phyloP scores from a whole-genome alignment of 2,329 filamentous ascomycete species.

The Aspergillus luchuensis region DNA sequence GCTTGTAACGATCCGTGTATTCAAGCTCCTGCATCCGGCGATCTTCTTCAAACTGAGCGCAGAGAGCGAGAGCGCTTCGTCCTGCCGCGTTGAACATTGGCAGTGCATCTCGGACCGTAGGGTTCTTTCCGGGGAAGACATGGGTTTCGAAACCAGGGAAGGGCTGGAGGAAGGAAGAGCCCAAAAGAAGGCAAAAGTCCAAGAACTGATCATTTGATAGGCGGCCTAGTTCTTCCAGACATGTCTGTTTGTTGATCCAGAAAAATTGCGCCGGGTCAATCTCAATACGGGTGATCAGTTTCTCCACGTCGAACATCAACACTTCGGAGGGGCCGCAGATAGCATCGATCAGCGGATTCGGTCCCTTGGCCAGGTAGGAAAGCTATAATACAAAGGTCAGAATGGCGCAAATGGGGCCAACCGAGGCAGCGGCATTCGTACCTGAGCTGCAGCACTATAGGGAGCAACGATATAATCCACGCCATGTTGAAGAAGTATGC shows the following conservation, averaged over 20 bases:
- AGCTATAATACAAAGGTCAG: slow-evolving; percentile 46
- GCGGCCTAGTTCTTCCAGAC: slow-evolving; percentile 67
- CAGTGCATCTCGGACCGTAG: slow-evolving; percentile 73
- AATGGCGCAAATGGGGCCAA: neutral
- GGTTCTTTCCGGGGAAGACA: slow-evolving; percentile 56
- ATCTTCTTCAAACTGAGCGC: slow-evolving; percentile 77
- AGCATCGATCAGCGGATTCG: slow-evolving; percentile 68
- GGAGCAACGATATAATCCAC: slow-evolving; percentile 81
- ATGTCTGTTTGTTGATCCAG: slow-evolving; percentile 65
- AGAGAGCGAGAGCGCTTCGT: slow-evolving; percentile 72
- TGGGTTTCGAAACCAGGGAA: slow-evolving; percentile 75
- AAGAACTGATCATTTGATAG: slow-evolving; percentile 73
- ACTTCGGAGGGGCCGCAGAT: slow-evolving; percentile 84
- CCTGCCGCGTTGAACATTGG: slow-evolving; percentile 69
- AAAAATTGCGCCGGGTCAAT: slow-evolving; percentile 64
- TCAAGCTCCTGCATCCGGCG: slow-evolving; percentile 68
- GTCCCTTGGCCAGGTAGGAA: slow-evolving; percentile 73
- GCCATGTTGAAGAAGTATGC: slow-evolving; percentile 67
- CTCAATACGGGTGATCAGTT: slow-evolving; percentile 63
- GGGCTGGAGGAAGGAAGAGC: slow-evolving; percentile 74
- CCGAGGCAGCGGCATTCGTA: slow-evolving; percentile 42
- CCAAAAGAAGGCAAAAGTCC: slow-evolving; percentile 79
- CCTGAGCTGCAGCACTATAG: slow-evolving; percentile 85
- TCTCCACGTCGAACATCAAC: slow-evolving; percentile 80
- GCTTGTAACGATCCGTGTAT: slow-evolving; percentile 85